phyloP scores from a whole-genome alignment of 306 rosid species.

The Cucurbita moschata region DNA sequence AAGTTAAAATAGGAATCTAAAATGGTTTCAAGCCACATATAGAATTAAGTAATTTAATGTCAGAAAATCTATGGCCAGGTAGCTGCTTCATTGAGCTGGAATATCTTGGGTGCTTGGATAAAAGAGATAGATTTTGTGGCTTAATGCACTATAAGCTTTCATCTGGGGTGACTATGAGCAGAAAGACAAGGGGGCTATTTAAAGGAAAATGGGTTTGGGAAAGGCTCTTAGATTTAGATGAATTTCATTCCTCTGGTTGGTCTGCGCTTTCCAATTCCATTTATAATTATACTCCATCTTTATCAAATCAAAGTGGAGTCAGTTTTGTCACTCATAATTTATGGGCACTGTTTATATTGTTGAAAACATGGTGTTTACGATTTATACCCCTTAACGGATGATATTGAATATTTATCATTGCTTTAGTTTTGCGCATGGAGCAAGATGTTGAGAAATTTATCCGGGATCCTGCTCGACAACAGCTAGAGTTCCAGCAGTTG shows the following conservation, averaged over 20 bases:
- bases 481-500: conserved; percentile 82
- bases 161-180: neutral
- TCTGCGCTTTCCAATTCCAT: neutral
- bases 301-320: neutral
- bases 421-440: conserved; percentile 89
- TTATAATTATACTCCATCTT: neutral
- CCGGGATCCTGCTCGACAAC: conserved; percentile 70
- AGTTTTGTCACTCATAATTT: neutral
- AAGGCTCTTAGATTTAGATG: neutral
- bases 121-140: neutral
- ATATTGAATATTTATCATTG: neutral
- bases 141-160: neutral
- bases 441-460: conserved; percentile 87
- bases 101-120: neutral
- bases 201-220: neutral
- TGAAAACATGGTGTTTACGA: neutral
- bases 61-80: neutral
- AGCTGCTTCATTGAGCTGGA: neutral
- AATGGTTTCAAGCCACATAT: neutral
- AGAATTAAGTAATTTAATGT: neutral
- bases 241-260: neutral
- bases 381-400: neutral
- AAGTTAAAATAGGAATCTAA: no score
- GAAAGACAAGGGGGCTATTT: neutral
- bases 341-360: neutral